Base-by-base conservation (phyloP, 2,329 filamentous ascomycete genomes). In the Colletotrichum lupini region DNA sequence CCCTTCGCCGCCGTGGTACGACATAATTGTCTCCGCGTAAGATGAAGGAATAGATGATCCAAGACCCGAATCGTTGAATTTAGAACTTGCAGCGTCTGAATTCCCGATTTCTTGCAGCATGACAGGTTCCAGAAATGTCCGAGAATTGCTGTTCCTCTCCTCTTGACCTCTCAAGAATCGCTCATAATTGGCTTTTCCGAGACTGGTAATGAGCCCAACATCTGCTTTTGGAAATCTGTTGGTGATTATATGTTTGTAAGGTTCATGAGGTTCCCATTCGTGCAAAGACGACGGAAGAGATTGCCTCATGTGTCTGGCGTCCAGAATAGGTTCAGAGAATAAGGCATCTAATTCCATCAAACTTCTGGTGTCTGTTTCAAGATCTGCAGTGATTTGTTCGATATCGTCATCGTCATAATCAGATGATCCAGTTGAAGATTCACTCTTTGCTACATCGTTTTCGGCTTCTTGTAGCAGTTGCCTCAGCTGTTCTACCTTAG, bases 301-400 rank as follows among this genome's bases (percentile, higher is more conserved):
- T n/a, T n/a, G n/a, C n/a, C n/a, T n/a, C n/a, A n/a, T n/a, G n/a
- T n/a, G n/a, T n/a, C n/a, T n/a, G n/a, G n/a, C n/a, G n/a, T n/a
- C n/a, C n/a, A n/a, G n/a, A n/a, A n/a, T n/a, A n/a, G n/a, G 42
- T 1, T 49, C 42, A 49, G 42, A n/a, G 19, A 49, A n/a, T 4
- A 49, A 11, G 19, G 0, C 1, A 11, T 49, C 42, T 19, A 49
- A 19, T 0, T 49, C 42, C 42, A 49, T 49, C 42, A 49, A 49
- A 49, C 42, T n/a, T 19, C 19, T n/a, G 2, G 42, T 46, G 7
- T 46, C 42, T 9, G 42, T 0, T 46, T 46, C 42, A 8, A 46
- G 19, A n/a, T 46, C 42, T 46, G 42, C 7, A 0, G 19, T 46
- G 0, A 46, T n/a, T n/a, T 46, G 42, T 0, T 0, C 1, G 16